These are phyloP conservation scores for Rosa hybrid DNA, from an alignment of 331 rosid species.

Conservation along the genomic window DNA sequence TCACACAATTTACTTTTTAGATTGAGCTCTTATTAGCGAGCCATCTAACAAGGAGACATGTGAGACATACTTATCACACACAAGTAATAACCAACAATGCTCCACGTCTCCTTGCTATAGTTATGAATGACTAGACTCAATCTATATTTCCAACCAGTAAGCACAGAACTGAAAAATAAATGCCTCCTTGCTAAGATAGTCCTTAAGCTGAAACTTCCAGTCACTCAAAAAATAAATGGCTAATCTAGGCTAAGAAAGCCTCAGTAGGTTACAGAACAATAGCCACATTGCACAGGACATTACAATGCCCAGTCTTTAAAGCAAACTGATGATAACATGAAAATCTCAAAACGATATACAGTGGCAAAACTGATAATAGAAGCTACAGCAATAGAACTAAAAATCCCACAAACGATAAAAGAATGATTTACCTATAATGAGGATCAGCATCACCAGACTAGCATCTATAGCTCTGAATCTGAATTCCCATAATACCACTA, in stretches of 20 bases:
- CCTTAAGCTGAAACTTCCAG: background rate
- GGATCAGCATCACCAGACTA: slow-evolving; percentile 73
- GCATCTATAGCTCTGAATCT: slow-evolving; percentile 52
- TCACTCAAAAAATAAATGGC: background rate
- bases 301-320: background rate
- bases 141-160: background rate
- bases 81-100: background rate
- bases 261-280: no score
- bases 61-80: no score
- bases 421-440: slow-evolving; percentile 49
- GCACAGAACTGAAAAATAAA: background rate
- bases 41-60: no score
- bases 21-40: no score
- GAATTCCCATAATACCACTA: slow-evolving; percentile 43
- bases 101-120: background rate
- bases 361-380: background rate
- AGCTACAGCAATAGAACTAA: background rate
- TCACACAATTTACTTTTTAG: no score
- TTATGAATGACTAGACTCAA: background rate
- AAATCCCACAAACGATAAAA: background rate
- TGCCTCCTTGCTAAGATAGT: no score
- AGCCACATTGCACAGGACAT: background rate
- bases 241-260: background rate
- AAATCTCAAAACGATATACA: background rate
- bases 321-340: background rate